Evolutionary conservation across 768 basidiomycete genomes (phyloP).

Genomic region (Candolleomyces eurysporus): DNA sequence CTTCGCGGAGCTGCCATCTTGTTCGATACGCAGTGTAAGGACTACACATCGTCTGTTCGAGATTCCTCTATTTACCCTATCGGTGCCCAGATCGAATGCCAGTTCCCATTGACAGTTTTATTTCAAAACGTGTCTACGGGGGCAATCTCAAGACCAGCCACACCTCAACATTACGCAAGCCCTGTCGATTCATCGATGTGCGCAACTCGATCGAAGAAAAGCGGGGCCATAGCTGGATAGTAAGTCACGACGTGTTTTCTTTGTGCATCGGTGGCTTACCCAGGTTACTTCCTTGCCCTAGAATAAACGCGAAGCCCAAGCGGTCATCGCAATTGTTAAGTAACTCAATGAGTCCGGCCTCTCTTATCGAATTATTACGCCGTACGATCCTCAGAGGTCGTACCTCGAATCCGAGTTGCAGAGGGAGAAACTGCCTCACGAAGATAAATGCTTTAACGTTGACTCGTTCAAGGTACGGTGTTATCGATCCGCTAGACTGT

Average conservation of each 20-base stretch:
- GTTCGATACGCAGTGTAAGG: conserved; percentile 62
- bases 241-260: conserved; percentile 14
- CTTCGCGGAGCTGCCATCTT: conserved; percentile 41
- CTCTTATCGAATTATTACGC: conserved; percentile 64
- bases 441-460: conserved; percentile 70
- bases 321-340: conserved; percentile 44
- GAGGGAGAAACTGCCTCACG: conserved; percentile 42
- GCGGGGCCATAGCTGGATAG: conserved; percentile 36
- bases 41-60: not conserved
- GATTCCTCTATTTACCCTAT: not conserved
- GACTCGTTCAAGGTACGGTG: conserved; percentile 71
- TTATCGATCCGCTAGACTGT: not conserved
- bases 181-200: conserved; percentile 62
- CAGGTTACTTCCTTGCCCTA: conserved; percentile 18
- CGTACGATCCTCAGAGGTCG: conserved; percentile 69
- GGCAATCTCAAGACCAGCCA: conserved; percentile 49
- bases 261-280: too few relatives aligned
- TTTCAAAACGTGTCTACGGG: conserved; percentile 58
- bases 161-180: conserved; percentile 24
- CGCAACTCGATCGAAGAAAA: conserved; percentile 27
- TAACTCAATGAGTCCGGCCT: conserved; percentile 37
- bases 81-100: conserved; percentile 59
- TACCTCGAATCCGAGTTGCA: conserved; percentile 51
- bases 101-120: conserved; percentile 55
- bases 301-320: conserved; percentile 53